Evolutionary conservation across 2,329 filamentous ascomycete species (phyloP).

Genomic region (Exophiala alcalophila): DNA sequence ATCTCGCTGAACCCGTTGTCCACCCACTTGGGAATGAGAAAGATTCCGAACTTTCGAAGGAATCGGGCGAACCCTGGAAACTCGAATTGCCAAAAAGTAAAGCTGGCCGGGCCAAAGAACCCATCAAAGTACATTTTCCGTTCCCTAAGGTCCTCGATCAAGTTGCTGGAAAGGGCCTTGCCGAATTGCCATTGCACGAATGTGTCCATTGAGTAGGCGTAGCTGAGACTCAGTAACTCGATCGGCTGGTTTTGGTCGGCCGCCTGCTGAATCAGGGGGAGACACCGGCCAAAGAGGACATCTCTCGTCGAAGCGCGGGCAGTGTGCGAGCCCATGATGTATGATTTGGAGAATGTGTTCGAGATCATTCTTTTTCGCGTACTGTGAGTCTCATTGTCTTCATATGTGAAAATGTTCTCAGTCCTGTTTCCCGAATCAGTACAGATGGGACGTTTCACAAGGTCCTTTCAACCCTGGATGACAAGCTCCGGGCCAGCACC

Average conservation of each 20-base stretch:
- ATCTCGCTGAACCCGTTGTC: conserved; percentile 64
- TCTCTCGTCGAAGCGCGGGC: conserved; percentile 13
- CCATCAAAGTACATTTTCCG: conserved; percentile 60
- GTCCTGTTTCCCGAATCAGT: no score
- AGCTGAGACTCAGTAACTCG: conserved; percentile 64
- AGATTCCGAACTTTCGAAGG: conserved; percentile 50
- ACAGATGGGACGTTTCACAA: no score
- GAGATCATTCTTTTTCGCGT: conserved; percentile 72
- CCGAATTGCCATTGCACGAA: conserved; percentile 73
- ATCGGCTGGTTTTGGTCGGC: conserved; percentile 28
- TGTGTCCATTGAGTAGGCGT: conserved; percentile 71
- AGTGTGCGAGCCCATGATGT: conserved; percentile 54
- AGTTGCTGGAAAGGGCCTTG: conserved; percentile 58
- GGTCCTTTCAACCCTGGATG: no score
- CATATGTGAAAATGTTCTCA: neutral
- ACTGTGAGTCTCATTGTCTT: conserved; percentile 54
- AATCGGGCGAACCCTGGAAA: conserved; percentile 53
- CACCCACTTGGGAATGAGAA: conserved; percentile 64
- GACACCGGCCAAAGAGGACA: conserved; percentile 57
- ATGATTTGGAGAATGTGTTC: conserved; percentile 78
- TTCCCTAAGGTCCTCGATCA: conserved; percentile 54
- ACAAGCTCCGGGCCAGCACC: no score
- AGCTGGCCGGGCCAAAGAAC: conserved; percentile 1
- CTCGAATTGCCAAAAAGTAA: conserved; percentile 36
- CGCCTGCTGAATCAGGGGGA: conserved; percentile 48